Evolutionary conservation across 345 rosid genomes (phyloP).

Genomic region (Heritiera fomes): DNA sequence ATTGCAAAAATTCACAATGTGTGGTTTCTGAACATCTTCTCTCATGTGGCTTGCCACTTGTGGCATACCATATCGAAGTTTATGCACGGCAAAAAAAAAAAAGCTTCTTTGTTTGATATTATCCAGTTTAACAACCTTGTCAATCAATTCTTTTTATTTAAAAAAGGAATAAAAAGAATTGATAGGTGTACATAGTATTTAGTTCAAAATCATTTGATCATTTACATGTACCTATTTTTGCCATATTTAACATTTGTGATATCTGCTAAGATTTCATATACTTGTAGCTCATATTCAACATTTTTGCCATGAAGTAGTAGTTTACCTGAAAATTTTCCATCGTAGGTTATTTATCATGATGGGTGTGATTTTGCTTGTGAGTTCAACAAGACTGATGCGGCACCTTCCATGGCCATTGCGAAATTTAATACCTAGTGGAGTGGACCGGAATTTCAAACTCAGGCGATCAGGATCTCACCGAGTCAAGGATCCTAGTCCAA

Average conservation of each 20-base stretch:
- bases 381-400: conserved; percentile 52
- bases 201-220: not conserved
- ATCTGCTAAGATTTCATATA: not conserved
- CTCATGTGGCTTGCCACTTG: not conserved
- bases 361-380: conserved; percentile 66
- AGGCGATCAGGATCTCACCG: conserved; percentile 42
- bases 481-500: conserved; percentile 53
- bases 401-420: conserved; percentile 41
- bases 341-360: conserved; percentile 61
- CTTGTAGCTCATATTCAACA: not conserved
- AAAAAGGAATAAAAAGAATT: not conserved
- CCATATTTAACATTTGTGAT: not conserved
- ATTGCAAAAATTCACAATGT: not conserved
- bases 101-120: not conserved
- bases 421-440: conserved; percentile 28
- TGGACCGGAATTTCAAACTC: conserved; percentile 34
- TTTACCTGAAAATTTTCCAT: not conserved
- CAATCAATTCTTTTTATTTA: not conserved
- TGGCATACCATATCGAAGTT: not conserved
- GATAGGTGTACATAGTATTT: not conserved
- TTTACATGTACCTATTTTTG: not conserved
- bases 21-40: not conserved
- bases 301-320: not conserved
- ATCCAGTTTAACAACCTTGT: not conserved
- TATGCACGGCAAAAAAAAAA: not conserved